phyloP scores from a whole-genome alignment of 2,329 filamentous ascomycete genomes.

The Penicillium occitanis region DNA sequence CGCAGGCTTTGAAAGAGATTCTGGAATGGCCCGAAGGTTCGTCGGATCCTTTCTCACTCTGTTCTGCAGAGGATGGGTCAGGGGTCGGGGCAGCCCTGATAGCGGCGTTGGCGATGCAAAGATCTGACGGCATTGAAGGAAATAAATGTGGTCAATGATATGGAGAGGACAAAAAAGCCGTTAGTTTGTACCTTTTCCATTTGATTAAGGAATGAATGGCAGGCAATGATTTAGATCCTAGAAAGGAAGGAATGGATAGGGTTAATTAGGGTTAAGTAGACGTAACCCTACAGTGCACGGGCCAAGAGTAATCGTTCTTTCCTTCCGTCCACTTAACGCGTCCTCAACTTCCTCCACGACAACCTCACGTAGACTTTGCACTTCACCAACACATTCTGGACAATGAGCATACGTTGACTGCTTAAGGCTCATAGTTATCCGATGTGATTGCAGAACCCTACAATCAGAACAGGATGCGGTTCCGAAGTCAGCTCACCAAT shows the following conservation, averaged over 20 bases:
- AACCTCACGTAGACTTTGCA: constrained; percentile 2
- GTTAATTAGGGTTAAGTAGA: no score
- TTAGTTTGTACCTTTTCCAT: not conserved
- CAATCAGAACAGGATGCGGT: constrained; percentile 45
- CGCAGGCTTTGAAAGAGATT: constrained; percentile 82
- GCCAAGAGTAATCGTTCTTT: constrained; percentile 7
- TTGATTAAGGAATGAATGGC: no score
- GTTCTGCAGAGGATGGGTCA: constrained; percentile 23
- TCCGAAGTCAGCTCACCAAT: constrained; percentile 54
- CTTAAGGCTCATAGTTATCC: not conserved
- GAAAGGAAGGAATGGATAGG: no score
- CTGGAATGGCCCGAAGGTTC: constrained; percentile 55
- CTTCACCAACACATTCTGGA: not conserved
- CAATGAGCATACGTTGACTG: not conserved
- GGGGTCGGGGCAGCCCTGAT: constrained; percentile 25
- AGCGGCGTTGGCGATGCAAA: constrained; percentile 22
- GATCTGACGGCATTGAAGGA: constrained; percentile 1
- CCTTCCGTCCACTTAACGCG: constrained; percentile 16
- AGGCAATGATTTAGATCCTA: no score
- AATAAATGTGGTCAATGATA: not conserved
- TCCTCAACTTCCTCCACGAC: not conserved
- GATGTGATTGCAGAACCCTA: not conserved
- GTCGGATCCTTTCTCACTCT: constrained; percentile 19
- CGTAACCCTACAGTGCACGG: constrained; percentile 3
- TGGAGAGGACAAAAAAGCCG: not conserved